Evolutionary conservation across 768 basidiomycete genomes (phyloP).

Genomic region (Collybia nuda): DNA sequence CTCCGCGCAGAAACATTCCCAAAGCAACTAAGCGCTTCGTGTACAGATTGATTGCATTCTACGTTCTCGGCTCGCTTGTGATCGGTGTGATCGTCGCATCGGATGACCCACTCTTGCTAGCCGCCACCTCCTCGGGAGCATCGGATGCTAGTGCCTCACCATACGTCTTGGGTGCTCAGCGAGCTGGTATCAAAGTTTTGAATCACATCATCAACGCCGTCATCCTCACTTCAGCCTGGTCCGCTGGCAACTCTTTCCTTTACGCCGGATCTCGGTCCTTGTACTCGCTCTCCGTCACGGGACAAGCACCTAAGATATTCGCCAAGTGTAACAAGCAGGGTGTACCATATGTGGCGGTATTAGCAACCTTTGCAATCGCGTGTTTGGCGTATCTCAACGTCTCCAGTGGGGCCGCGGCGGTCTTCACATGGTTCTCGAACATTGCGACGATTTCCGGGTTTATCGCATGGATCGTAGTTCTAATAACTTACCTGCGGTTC

Average conservation of each 20-base stretch:
- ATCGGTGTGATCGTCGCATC: slow-evolving; percentile 64
- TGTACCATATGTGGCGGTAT: slow-evolving; percentile 54
- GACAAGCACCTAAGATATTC: slow-evolving; percentile 64
- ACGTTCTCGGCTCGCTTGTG: slow-evolving; percentile 57
- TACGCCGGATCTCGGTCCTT: slow-evolving; percentile 63
- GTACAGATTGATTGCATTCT: slow-evolving; percentile 61
- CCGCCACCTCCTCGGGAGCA: slow-evolving; percentile 33
- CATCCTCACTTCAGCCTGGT: slow-evolving; percentile 60
- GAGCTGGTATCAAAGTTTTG: slow-evolving; percentile 57
- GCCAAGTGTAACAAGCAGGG: slow-evolving; percentile 60
- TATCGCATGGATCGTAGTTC: slow-evolving; percentile 64
- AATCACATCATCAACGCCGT: slow-evolving; percentile 63
- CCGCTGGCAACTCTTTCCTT: slow-evolving; percentile 59
- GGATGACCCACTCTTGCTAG: slow-evolving; percentile 49
- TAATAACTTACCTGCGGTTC: slow-evolving; percentile 55
- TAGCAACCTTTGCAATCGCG: slow-evolving; percentile 44
- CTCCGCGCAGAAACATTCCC: slow-evolving; percentile 61
- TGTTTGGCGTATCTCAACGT: slow-evolving; percentile 52
- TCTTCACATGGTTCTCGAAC: slow-evolving; percentile 58
- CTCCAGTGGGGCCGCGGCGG: slow-evolving; percentile 52
- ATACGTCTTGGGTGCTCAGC: slow-evolving; percentile 57
- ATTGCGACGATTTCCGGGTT: slow-evolving; percentile 63
- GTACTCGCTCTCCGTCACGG: slow-evolving; percentile 53
- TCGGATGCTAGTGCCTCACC: slow-evolving; percentile 54
- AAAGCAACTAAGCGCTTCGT: slow-evolving; percentile 64